Evolutionary conservation across 2,329 filamentous ascomycete species (phyloP).

Genomic region (Aphanocladium album): DNA sequence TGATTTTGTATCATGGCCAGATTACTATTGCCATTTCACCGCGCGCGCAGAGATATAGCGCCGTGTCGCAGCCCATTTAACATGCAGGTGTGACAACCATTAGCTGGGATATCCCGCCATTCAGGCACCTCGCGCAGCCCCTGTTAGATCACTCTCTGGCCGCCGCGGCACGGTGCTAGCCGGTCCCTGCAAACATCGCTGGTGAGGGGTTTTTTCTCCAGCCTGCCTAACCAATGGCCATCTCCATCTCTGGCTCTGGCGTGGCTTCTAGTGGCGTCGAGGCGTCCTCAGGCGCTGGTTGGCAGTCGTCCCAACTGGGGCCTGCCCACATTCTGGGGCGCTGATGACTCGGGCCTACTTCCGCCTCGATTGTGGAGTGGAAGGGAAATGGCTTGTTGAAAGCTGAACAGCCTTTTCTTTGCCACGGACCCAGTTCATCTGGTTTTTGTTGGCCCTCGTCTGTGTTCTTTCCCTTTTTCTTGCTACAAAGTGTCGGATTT

Average conservation of each 20-base stretch:
- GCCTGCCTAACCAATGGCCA: background rate
- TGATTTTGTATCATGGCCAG: background rate
- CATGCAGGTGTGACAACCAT: background rate
- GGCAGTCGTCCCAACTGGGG: slow-evolving; percentile 1
- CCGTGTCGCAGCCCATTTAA: background rate
- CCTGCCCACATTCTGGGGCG: slow-evolving; percentile 7
- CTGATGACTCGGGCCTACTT: slow-evolving; percentile 12
- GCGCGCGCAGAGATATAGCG: background rate
- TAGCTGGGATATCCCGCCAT: background rate
- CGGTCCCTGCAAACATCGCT: slow-evolving; percentile 2
- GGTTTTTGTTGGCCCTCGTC: background rate
- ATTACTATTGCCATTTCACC: background rate
- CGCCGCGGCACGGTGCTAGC: slow-evolving; percentile 1
- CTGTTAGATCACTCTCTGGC: slow-evolving; percentile 1
- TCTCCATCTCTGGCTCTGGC: background rate
- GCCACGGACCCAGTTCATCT: background rate
- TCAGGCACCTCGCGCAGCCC: background rate
- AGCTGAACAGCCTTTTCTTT: slow-evolving; percentile 9
- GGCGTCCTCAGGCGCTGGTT: slow-evolving; percentile 1
- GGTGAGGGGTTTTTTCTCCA: slow-evolving; percentile 11
- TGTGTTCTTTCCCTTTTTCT: background rate
- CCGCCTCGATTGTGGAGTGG: slow-evolving; percentile 11
- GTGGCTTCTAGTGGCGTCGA: slow-evolving; percentile 9
- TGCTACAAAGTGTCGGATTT: background rate
- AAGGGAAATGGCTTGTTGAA: slow-evolving; percentile 2